Base-by-base conservation (phyloP, 768 basidiomycete species). In the Phanerochaete carnosa region DNA sequence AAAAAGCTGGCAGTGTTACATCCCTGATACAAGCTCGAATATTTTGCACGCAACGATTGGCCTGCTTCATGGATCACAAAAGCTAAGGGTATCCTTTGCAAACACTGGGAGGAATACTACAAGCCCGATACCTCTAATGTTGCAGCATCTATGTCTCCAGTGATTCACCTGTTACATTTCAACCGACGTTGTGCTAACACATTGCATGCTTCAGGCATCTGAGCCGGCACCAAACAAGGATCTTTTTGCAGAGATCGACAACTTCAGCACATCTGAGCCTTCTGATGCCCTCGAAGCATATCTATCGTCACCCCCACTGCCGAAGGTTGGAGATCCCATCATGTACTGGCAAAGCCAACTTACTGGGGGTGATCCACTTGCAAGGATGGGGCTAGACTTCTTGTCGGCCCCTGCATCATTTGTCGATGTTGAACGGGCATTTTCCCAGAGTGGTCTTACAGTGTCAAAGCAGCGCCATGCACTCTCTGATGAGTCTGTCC, bases 371-470 rank as follows among this genome's bases (percentile, higher is more conserved):
- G 3, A 23, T 0, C 47, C 54, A 1, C 55, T 64, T 22, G 45
- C 59, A 9, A 49, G 22, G 1, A 64, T 64, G 63, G 59, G 55
- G 2, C n/a, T 60, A n/a, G 63, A 63, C 23, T 60, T 57, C 32
- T 54, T 65, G 7, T 53, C 12, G 45, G 37, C n/a, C 58, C 62
- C 62, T 72, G 72, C 68, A 0, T 68, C 61, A 0, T 73, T 72
- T 2, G 69, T 67, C 23, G 68, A 72, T 55, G 70, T 70, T 33
- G 71, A 75, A 51, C 63, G 65, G 7, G 64, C 68, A 4, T 73
- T 75, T 59, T 73, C 69, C 3, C 53, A 57, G 7, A 69, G 73
- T 33, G 69, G 70, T 5, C 65, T 75, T 8, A 49, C 47, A 1
- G 69, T 73, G 11, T 50, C 57, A 16, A 58, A 58, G 47, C 57